Conservation (phyloP, 2,329 filamentous ascomycete genomes). For the Paecilomyces niveus region DNA sequence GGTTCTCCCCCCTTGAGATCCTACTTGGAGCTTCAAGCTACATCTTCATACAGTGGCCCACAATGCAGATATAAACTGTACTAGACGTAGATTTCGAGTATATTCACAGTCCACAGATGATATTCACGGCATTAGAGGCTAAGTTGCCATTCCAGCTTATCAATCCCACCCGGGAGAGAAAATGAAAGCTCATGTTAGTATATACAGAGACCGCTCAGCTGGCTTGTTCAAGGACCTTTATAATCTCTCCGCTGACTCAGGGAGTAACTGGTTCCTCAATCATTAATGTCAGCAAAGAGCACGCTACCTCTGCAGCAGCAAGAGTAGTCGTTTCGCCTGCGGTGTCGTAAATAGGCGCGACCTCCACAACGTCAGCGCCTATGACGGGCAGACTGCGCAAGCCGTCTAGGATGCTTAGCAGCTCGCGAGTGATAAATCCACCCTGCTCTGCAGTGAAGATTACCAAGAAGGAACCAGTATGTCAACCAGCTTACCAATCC, state of each 20-base stretch:
- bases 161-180: too few species aligned
- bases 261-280: background rate
- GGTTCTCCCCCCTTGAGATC: too few species aligned
- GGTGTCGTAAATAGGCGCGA: slow-evolving; percentile 51
- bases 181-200: too few species aligned
- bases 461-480: too few species aligned
- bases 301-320: slow-evolving; percentile 49
- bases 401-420: slow-evolving; percentile 48
- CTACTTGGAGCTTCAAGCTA: too few species aligned
- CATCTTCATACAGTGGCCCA: too few species aligned
- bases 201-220: background rate
- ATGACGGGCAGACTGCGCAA: slow-evolving; percentile 45
- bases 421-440: slow-evolving; percentile 49
- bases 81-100: too few species aligned
- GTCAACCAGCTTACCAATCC: too few species aligned
- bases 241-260: background rate
- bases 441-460: slow-evolving; percentile 50
- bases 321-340: slow-evolving; percentile 47
- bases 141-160: too few species aligned
- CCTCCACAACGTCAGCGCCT: slow-evolving; percentile 51
- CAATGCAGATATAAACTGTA: too few species aligned
- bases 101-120: too few species aligned
- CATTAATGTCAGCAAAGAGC: slow-evolving; percentile 43
- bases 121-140: too few species aligned
- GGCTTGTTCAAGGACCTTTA: background rate